phyloP scores from a whole-genome alignment of 1,139 yeast species.

The Kurtzmaniella quercitrusa region DNA sequence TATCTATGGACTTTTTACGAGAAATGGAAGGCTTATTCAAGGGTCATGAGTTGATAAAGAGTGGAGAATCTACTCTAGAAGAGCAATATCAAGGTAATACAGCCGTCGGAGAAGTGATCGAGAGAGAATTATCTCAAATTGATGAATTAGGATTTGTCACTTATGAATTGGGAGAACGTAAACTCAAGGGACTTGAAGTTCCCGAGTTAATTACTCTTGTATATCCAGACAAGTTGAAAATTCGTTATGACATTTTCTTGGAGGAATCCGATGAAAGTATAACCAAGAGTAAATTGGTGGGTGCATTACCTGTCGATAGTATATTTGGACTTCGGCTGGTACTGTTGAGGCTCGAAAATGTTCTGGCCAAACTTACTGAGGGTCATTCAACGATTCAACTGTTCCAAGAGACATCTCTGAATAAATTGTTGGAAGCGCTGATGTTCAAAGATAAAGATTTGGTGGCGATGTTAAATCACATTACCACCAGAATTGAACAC shows the following conservation, averaged over 20 bases:
- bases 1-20: slow-evolving; percentile 74
- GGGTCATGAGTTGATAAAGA: slow-evolving; percentile 45
- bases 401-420: slow-evolving; percentile 25
- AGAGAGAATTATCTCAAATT: slow-evolving; percentile 61
- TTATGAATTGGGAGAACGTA: slow-evolving; percentile 76
- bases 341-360: slow-evolving; percentile 45
- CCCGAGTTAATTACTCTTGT: slow-evolving; percentile 82
- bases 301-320: slow-evolving; percentile 39
- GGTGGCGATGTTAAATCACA: slow-evolving; percentile 53
- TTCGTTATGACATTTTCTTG: slow-evolving; percentile 47
- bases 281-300: slow-evolving; percentile 22
- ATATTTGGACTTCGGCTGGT: slow-evolving; percentile 46
- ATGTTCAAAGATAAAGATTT: slow-evolving; percentile 32
- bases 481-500: slow-evolving; percentile 61
- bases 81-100: slow-evolving; percentile 64
- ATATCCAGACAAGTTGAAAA: slow-evolving; percentile 62
- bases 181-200: slow-evolving; percentile 89
- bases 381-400: slow-evolving; percentile 23
- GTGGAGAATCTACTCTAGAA: slow-evolving; percentile 32
- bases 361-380: slow-evolving; percentile 38
- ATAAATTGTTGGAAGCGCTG: slow-evolving; percentile 19
- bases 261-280: slow-evolving; percentile 12
- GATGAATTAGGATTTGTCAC: slow-evolving; percentile 69
- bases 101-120: slow-evolving; percentile 59
- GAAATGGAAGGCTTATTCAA: slow-evolving; percentile 61